Evolutionary conservation across 208 protist genomes (phyloP), one percentile per base, ranked within the genome.

Genomic region (Wallacemonas sp.): DNA sequence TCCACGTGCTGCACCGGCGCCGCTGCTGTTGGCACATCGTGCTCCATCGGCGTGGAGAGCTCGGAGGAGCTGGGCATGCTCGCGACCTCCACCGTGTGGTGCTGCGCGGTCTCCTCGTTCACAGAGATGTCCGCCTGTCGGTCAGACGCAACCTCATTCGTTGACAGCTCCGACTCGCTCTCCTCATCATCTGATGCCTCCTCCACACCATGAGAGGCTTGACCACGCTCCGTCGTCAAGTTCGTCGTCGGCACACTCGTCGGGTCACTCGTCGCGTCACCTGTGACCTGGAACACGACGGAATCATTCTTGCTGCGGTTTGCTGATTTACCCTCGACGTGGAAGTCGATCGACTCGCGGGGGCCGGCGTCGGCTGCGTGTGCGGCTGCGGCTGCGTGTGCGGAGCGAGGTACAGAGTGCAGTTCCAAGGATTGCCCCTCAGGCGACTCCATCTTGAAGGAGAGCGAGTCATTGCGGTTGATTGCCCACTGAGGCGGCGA

Each of bases 401-500:
- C 51, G 30, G 51, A 58, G n/a, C 34, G 51, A 14, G 51, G 51
- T 14, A 31, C 51, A 2, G 51, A 58, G 17, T 26, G n/a, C 14
- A 38, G n/a, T 31, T 58, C 51, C 12, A 58, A 31, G n/a, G 51
- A 58, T 31, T 58, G 51, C 26, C 8, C 22, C 8, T 17, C 28
- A 2, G 30, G 30, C 11, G 51, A 58, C 51, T 58, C 51, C 17
- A 58, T 6, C 51, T 58, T 8, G 30, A 58, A 58, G 51, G 51
- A 42, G 15, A 58, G 8, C n/a, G 51, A 58, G 30, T 58, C 31
- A 19, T 58, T 58, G 4, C 6, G 30, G 30, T 58, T 39, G 28
- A 58, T 5, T 38, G 51, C 51, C 51, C 51, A 58, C 51, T 58
- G 51, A 4, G 51, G 51, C 31, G 51, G 51, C 5, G 51, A 58